Base-by-base conservation (phyloP, 495 filamentous ascomycete genomes). In the Tuber aestivum region DNA sequence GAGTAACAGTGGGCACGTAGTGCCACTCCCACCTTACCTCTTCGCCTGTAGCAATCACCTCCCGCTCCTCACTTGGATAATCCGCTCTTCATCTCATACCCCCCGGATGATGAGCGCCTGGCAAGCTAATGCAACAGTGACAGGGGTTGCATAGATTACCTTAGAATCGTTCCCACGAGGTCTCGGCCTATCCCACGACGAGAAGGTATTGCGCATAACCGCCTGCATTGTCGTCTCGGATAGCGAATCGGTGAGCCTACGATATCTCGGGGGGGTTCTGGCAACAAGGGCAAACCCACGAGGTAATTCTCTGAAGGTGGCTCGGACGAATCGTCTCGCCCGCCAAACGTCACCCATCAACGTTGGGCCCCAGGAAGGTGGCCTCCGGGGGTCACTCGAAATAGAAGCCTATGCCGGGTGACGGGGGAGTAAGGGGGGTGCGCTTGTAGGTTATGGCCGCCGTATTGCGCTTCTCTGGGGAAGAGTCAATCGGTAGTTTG, bases 91-190 rank as follows among this genome's bases (percentile, higher is more conserved):
- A 50, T 82, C 84, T 1, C 84, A 84, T 41, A 89, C 73, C 20
- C 86, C 89, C 76, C 91, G 89, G 76, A 94, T 86, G 81, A 98
- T 97, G 37, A 98, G 83, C 0, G 89, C 92, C 82, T 97, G 93
- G 75, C 94, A 97, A 14, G 95, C 95, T 35, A 98, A 85, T 76
- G 92, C 95, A 32, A 97, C 84, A 78, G 92, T 96, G 32, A 96
- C 90, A 37, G 97, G 85, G 1, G 92, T 92, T 45, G 85, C 87
- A 75, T 91, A 88, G 68, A 89, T 90, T 76, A 90, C 87, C 83
- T 97, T 94, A 74, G 92, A 94, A 48, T 97, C 92, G 80, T 98
- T 95, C 0, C 95, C 90, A 83, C 97, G 95, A 80, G 94, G 86
- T 81, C 91, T 92, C 78, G 97, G 89, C 21, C 90, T 94, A 81